These are phyloP conservation scores for Benincasa hispida DNA, from an alignment of 306 rosid genomes.

Conservation along the genomic window DNA sequence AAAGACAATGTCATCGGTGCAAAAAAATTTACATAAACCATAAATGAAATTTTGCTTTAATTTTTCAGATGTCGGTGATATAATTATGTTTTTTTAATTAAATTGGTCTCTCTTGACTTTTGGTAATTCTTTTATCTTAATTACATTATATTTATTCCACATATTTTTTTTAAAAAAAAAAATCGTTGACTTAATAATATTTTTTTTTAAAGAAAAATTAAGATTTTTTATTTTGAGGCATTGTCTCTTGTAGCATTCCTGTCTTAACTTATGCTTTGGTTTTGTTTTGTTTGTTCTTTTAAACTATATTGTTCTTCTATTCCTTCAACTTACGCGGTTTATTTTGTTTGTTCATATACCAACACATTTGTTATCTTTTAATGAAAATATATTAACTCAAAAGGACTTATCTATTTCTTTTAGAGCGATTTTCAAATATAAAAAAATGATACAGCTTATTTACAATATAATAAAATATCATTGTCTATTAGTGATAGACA, in stretches of 20 bases:
- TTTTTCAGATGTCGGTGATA: background rate
- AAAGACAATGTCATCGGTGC: background rate
- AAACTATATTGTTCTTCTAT: background rate
- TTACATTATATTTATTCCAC: no score
- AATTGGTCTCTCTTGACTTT: background rate
- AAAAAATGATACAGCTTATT: no score
- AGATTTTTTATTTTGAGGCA: background rate
- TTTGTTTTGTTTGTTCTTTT: background rate
- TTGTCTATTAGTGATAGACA: no score
- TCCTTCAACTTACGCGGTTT: background rate
- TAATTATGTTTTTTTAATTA: background rate
- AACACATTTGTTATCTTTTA: no score
- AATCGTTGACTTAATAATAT: background rate
- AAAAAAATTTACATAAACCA: background rate
- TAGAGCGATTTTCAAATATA: no score
- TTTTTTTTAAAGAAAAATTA: background rate
- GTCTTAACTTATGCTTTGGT: background rate
- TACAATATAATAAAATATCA: no score
- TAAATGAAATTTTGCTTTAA: background rate
- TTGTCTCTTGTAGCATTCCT: background rate
- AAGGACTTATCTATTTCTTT: no score
- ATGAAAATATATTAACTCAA: no score
- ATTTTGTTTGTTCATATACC: background rate
- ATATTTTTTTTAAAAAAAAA: background rate
- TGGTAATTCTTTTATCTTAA: background rate